phyloP scores from a whole-genome alignment of 345 rosid species.

The Erysimum cheiranthoides region DNA sequence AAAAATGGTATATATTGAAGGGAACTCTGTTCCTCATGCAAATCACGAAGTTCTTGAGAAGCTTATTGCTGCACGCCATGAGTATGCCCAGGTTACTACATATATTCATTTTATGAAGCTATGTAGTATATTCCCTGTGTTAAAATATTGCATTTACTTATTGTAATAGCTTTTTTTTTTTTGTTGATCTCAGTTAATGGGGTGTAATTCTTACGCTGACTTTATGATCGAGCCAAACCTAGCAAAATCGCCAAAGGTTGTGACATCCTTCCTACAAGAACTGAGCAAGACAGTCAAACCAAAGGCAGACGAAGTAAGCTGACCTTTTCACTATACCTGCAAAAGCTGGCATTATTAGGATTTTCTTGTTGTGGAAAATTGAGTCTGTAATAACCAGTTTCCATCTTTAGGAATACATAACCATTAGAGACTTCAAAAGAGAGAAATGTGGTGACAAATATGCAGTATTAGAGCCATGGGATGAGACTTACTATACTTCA shows the following conservation, averaged over 20 bases:
- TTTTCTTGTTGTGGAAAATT: slow-evolving; percentile 16
- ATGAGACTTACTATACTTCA: slow-evolving; percentile 83
- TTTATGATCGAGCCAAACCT: slow-evolving; percentile 71
- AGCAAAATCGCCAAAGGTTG: slow-evolving; percentile 84
- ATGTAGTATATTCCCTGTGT: not conserved
- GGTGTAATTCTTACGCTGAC: slow-evolving; percentile 76
- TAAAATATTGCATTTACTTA: slow-evolving; percentile 8
- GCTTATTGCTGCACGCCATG: slow-evolving; percentile 80
- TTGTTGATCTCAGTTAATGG: slow-evolving; percentile 65
- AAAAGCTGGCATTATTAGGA: slow-evolving; percentile 17
- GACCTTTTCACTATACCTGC: not conserved
- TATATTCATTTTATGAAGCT: slow-evolving; percentile 24
- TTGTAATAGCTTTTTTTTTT: not conserved
- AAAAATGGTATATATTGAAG: slow-evolving; percentile 72
- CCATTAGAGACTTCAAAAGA: slow-evolving; percentile 70
- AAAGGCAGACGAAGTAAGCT: slow-evolving; percentile 79
- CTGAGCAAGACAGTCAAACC: slow-evolving; percentile 75
- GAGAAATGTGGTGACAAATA: slow-evolving; percentile 55
- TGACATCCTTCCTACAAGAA: slow-evolving; percentile 76
- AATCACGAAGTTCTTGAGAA: slow-evolving; percentile 78
- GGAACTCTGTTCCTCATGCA: slow-evolving; percentile 78
- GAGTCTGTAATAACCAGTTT: slow-evolving; percentile 23
- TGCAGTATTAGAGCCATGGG: slow-evolving; percentile 91
- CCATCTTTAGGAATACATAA: slow-evolving; percentile 66
- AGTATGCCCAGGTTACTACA: slow-evolving; percentile 78